A percentile compares a stretch with the other conserved stretches of the same genome.
Conservation (phyloP, 345 rosid species). For the Draba incana region DNA sequence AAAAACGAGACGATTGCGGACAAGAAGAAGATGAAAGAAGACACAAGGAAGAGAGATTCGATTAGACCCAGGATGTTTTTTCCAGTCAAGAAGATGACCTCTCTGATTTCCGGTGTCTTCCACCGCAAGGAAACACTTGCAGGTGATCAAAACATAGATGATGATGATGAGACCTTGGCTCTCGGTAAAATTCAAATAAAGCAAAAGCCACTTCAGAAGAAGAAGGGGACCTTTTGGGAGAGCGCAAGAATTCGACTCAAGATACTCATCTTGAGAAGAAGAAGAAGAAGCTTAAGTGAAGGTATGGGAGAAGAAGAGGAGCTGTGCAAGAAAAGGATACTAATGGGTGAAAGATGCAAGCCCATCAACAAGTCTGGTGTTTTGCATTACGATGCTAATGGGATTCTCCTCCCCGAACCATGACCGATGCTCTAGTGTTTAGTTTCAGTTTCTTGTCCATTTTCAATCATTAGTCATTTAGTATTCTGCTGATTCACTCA, state of each 20-base stretch:
- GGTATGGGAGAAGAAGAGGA: constrained; percentile 36
- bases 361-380: constrained; percentile 51
- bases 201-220: constrained; percentile 1
- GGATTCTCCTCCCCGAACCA: constrained; percentile 52
- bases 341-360: constrained; percentile 68
- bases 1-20: not conserved
- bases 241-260: constrained; percentile 30
- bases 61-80: not conserved
- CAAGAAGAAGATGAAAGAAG: constrained; percentile 24
- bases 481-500: constrained; percentile 3
- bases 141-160: constrained; percentile 22
- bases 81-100: constrained; percentile 36
- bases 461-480: not conserved
- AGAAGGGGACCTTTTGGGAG: constrained; percentile 7
- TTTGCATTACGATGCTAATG: constrained; percentile 52
- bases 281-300: constrained; percentile 8
- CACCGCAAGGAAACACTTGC: constrained; percentile 21
- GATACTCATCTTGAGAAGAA: constrained; percentile 19
- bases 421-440: not conserved
- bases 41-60: constrained; percentile 13
- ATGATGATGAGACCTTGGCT: constrained; percentile 5
- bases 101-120: constrained; percentile 42
- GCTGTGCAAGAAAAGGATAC: constrained; percentile 73
- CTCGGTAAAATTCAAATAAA: not conserved
- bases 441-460: constrained; percentile 3